phyloP scores from a whole-genome alignment of 2,329 filamentous ascomycete genomes.

The Paramyrothecium sp. region DNA sequence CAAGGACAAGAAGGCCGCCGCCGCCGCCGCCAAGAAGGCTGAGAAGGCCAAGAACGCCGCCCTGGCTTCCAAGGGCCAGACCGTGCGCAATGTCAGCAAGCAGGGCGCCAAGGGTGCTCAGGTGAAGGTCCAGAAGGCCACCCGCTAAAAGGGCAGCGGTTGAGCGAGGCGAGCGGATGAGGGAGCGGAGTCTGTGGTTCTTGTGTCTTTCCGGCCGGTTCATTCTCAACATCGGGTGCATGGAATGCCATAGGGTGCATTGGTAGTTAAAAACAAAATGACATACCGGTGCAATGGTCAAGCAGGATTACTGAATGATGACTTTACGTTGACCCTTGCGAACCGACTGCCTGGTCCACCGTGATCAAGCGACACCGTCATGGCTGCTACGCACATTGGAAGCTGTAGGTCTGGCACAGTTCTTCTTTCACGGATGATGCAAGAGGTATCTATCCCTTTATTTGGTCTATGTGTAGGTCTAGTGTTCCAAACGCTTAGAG shows the following conservation, averaged over 20 bases:
- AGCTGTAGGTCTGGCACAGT: too few relatives aligned
- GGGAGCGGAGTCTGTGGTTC: slow-evolving; percentile 37
- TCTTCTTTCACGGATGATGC: not conserved
- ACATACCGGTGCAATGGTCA: slow-evolving; percentile 33
- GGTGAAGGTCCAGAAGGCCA: slow-evolving; percentile 80
- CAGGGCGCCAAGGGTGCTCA: slow-evolving; percentile 91
- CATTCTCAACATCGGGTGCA: slow-evolving; percentile 40
- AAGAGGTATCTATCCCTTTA: not conserved
- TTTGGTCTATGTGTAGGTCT: not conserved
- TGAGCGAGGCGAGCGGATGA: slow-evolving; percentile 19
- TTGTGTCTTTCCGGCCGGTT: slow-evolving; percentile 42
- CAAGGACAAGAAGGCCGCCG: slow-evolving; percentile 96
- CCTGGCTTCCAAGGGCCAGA: slow-evolving; percentile 71
- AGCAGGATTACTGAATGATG: slow-evolving; percentile 14
- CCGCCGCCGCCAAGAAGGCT: slow-evolving; percentile 92
- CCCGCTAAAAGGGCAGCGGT: slow-evolving; percentile 56
- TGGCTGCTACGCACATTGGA: too few relatives aligned
- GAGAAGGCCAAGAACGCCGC: slow-evolving; percentile 96
- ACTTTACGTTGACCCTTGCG: slow-evolving; percentile 2
- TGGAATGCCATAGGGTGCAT: slow-evolving; percentile 41
- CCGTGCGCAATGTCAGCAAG: slow-evolving; percentile 85
- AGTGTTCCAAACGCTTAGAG: slow-evolving; percentile 33
- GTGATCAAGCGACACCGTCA: too few relatives aligned
- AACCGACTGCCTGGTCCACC: not conserved
- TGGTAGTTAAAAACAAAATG: slow-evolving; percentile 38